Evolutionary conservation across 805 yeast genomes (phyloP), one percentile per base, ranked within the genome.

Genomic region (Candida suzukii): DNA sequence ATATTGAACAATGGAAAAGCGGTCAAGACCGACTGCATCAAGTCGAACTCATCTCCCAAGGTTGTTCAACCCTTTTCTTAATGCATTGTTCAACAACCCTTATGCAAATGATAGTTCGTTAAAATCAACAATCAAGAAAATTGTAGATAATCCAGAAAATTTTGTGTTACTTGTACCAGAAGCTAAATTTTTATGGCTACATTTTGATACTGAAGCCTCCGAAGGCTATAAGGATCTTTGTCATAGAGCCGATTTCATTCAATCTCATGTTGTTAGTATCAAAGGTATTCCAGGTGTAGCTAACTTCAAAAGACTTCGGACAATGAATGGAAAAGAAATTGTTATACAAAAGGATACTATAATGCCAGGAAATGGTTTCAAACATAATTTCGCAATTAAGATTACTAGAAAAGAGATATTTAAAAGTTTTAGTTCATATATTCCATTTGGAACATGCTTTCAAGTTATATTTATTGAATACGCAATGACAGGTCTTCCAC

Each of bases 131-230:
- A 66, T 78, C 29, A 54, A 60, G 4, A 68, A 58, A 38, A 51
- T 82, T 20, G 50, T 67, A 2, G 57, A 52, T 34, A 60, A 58
- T 45, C 76, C 81, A 30, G 68, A 67, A 17, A 73, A 71, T n/a
- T 78, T 70, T 54, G 67, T 78, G 2, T 54, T 85, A 13, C 54
- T 85, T n/a, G 78, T 82, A 1, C 95, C 95, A 0, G 75, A 78
- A 5, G 62, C 82, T 1, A 54, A 60, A 22, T 58, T 71, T 2
- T 61, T 83, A 11, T 52, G 62, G 35, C 56, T 67, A 39, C 64
- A 58, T 43, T 55, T 52, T 16, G 79, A 74, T 40, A 41, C 45
- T 12, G 67, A 60, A 17, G 43, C 72, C 0, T 63, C 68, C 10
- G 40, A 57, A 2, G 53, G 68, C 2, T 67, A 77, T 41, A 56